These are phyloP conservation scores for Boechera divaricarpa DNA, from an alignment of 345 rosid genomes.

Conservation along the genomic window DNA sequence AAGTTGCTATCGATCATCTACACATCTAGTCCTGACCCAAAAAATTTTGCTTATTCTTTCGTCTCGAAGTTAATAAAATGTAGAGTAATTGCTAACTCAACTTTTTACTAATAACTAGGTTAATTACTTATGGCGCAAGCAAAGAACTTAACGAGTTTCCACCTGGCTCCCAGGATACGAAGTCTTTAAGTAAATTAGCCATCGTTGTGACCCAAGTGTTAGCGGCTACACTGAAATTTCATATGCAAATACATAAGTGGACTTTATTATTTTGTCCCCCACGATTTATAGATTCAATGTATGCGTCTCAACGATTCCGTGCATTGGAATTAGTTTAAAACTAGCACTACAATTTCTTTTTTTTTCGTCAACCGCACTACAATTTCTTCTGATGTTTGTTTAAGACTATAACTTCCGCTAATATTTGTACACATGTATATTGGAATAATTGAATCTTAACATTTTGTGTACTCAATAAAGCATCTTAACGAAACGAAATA, in stretches of 20 bases:
- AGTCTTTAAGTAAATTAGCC: background rate
- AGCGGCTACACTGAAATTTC: background rate
- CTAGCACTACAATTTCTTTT: background rate
- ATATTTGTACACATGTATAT: background rate
- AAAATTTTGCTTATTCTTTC: background rate
- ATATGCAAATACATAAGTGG: background rate
- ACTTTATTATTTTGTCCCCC: background rate
- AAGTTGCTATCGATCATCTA: background rate
- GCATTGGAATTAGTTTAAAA: background rate
- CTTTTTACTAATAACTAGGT: background rate
- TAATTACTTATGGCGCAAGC: constrained; percentile 15
- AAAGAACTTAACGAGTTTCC: background rate
- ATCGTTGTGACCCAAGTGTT: constrained; percentile 9
- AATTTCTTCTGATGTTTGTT: background rate
- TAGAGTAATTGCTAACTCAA: background rate
- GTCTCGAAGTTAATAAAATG: background rate
- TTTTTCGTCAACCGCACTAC: background rate
- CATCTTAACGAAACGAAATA: background rate
- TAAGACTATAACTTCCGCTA: background rate
- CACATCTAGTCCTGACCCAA: background rate
- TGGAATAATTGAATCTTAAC: too few species aligned
- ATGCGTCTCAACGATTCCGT: background rate
- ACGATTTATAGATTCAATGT: constrained; percentile 8
- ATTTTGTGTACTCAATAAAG: background rate
- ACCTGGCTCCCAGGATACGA: background rate